These are phyloP conservation scores for Heterobasidion parviporum DNA, from an alignment of 1,284 basidiomycete species.

Conservation along the genomic window DNA sequence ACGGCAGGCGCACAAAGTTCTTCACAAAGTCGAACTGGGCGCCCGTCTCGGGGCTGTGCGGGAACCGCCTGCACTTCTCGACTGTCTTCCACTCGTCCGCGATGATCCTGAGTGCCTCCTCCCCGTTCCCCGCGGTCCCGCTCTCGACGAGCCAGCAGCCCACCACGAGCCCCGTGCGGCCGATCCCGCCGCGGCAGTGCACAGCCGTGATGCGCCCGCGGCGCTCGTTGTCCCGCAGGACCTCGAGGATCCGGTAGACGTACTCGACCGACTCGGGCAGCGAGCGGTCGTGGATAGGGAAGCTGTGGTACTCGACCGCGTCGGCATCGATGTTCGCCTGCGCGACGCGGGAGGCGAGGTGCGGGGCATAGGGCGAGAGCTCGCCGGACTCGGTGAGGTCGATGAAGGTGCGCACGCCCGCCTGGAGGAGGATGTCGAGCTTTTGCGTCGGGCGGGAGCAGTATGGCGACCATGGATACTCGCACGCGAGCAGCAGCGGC, in stretches of 20 bases:
- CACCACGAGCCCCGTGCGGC: constrained; percentile 66
- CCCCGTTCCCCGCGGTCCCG: constrained; percentile 48
- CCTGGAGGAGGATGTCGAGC: constrained; percentile 57
- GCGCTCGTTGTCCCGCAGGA: constrained; percentile 47
- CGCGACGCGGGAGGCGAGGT: constrained; percentile 44
- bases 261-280: constrained; percentile 48
- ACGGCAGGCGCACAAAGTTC: constrained; percentile 27
- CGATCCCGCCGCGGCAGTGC: constrained; percentile 72
- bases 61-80: constrained; percentile 66
- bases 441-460: constrained; percentile 31
- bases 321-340: constrained; percentile 11
- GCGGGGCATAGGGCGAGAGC: constrained; percentile 52
- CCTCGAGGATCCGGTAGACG: constrained; percentile 47
- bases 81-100: constrained; percentile 63
- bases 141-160: constrained; percentile 73
- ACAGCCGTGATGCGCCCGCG: constrained; percentile 54
- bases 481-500: constrained; percentile 60
- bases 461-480: constrained; percentile 61
- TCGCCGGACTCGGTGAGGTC: constrained; percentile 71
- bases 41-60: constrained; percentile 71
- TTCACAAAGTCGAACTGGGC: constrained; percentile 66
- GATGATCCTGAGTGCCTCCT: constrained; percentile 54
- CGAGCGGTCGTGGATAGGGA: constrained; percentile 64
- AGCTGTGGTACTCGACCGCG: constrained; percentile 60
- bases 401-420: constrained; percentile 70